Conservation (phyloP, 352 stramenopile genomes). For the Globisporangium irregulare region DNA sequence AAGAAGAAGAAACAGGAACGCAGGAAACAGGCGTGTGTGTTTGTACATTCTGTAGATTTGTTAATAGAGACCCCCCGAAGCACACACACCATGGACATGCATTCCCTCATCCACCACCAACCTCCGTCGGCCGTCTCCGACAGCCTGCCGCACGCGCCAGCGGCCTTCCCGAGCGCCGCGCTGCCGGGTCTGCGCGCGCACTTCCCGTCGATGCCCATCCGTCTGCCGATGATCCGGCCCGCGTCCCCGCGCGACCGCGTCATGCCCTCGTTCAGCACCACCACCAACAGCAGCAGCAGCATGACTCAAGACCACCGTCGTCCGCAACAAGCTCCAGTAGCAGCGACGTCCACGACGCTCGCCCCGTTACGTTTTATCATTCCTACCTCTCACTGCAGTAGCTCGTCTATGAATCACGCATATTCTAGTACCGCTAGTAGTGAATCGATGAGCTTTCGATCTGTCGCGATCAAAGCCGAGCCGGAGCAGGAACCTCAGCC, state of each 20-base stretch:
- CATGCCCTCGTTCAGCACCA: not conserved
- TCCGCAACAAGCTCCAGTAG: constrained; percentile 19
- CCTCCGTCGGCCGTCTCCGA: constrained; percentile 25
- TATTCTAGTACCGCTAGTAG: constrained; percentile 19
- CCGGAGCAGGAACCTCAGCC: constrained; percentile 5
- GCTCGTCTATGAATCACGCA: constrained; percentile 23
- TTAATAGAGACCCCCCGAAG: constrained; percentile 9
- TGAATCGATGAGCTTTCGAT: constrained; percentile 19
- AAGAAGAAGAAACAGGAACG: not conserved
- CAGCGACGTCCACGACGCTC: constrained; percentile 28
- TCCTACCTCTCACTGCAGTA: constrained; percentile 46
- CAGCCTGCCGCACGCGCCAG: constrained; percentile 12
- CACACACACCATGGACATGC: constrained; percentile 59
- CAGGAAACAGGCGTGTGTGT: not conserved
- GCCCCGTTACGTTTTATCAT: constrained; percentile 79
- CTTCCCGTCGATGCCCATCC: constrained; percentile 47
- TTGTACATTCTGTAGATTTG: constrained; percentile 6
- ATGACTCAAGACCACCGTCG: constrained; percentile 12
- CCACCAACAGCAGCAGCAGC: not conserved
- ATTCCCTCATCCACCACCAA: constrained; percentile 58
- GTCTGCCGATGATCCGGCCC: constrained; percentile 30
- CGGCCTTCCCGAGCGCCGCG: constrained; percentile 23
- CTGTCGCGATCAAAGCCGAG: constrained; percentile 17
- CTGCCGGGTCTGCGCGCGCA: constrained; percentile 40
- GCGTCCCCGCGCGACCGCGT: constrained; percentile 6